phyloP scores from a whole-genome alignment of 2,329 filamentous ascomycete genomes.

The Raffaelea albimanens region DNA sequence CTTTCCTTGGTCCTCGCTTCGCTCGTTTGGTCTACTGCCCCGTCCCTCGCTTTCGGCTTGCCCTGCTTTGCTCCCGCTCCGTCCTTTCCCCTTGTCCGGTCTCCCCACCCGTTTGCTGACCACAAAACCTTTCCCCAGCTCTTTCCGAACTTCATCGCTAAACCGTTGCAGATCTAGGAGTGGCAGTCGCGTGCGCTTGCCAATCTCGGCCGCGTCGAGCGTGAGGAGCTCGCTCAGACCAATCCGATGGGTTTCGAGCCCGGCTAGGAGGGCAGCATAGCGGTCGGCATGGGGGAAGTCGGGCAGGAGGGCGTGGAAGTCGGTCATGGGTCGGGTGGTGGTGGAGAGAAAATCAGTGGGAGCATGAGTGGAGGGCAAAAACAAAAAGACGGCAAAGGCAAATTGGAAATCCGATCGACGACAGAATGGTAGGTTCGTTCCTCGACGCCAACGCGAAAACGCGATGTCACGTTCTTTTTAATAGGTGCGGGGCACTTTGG shows the following conservation, averaged over 20 bases:
- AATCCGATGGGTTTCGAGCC: conserved; percentile 68
- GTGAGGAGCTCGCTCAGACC: conserved; percentile 78
- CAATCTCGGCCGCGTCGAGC: conserved; percentile 72
- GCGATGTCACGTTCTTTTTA: conserved; percentile 8
- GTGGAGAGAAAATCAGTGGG: not conserved
- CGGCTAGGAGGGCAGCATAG: conserved; percentile 67
- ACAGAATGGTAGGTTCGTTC: too few species aligned
- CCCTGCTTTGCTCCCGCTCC: not conserved
- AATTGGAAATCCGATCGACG: too few species aligned
- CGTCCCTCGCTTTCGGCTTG: not conserved
- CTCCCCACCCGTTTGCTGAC: not conserved
- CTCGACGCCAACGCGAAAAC: conserved; percentile 5
- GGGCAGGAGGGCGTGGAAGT: conserved; percentile 75
- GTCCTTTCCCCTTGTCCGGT: not conserved
- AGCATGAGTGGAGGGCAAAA: not conserved
- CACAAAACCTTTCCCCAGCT: conserved; percentile 35
- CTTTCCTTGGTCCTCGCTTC: not conserved
- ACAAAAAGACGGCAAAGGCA: too few species aligned
- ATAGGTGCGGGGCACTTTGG: conserved; percentile 1
- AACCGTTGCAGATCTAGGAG: conserved; percentile 71
- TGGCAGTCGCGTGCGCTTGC: conserved; percentile 75
- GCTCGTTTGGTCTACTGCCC: not conserved
- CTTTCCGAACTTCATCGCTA: conserved; percentile 22
- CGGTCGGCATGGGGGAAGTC: conserved; percentile 57
- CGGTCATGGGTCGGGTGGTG: conserved; percentile 51